phyloP scores from a whole-genome alignment of 257 asterid species.

The Handroanthus guayacan region DNA sequence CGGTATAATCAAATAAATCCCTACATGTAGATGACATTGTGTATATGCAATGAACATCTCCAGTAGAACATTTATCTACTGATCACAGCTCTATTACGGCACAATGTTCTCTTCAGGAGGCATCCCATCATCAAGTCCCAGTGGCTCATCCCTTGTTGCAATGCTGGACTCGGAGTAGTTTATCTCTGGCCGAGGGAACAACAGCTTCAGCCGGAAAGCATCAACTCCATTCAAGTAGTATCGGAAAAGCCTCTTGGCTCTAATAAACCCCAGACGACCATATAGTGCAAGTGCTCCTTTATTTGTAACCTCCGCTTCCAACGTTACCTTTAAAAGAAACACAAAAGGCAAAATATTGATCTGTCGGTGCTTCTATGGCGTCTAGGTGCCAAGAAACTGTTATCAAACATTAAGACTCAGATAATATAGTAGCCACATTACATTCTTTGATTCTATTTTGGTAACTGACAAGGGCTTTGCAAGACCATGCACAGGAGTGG shows the following conservation, averaged over 20 bases:
- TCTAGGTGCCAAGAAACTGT: background rate
- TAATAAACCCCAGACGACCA: slow-evolving; percentile 89
- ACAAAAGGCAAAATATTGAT: background rate
- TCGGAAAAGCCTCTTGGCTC: slow-evolving; percentile 93
- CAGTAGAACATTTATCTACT: slow-evolving; percentile 5
- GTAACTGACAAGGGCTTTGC: background rate
- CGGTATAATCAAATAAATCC: slow-evolving; percentile 19
- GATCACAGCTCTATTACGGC: slow-evolving; percentile 23
- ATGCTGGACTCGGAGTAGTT: slow-evolving; percentile 41
- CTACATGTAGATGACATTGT: background rate
- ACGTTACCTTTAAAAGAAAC: slow-evolving; percentile 63
- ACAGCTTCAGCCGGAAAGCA: slow-evolving; percentile 89
- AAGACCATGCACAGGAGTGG: background rate
- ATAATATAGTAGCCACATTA: background rate
- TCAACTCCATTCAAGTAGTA: slow-evolving; percentile 96
- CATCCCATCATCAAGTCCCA: slow-evolving; percentile 33
- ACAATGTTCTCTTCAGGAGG: slow-evolving; percentile 32
- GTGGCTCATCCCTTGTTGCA: slow-evolving; percentile 39
- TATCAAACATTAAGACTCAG: too few relatives aligned
- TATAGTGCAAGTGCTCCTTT: slow-evolving; percentile 94
- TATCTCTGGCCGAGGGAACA: slow-evolving; percentile 71
- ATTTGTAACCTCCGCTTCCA: slow-evolving; percentile 97
- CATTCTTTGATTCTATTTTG: slow-evolving; percentile 19
- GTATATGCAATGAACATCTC: slow-evolving; percentile 24
- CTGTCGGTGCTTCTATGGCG: slow-evolving; percentile 2